Evolutionary conservation across 2,329 filamentous ascomycete species (phyloP).

Genomic region (Periconia macrospinosa): DNA sequence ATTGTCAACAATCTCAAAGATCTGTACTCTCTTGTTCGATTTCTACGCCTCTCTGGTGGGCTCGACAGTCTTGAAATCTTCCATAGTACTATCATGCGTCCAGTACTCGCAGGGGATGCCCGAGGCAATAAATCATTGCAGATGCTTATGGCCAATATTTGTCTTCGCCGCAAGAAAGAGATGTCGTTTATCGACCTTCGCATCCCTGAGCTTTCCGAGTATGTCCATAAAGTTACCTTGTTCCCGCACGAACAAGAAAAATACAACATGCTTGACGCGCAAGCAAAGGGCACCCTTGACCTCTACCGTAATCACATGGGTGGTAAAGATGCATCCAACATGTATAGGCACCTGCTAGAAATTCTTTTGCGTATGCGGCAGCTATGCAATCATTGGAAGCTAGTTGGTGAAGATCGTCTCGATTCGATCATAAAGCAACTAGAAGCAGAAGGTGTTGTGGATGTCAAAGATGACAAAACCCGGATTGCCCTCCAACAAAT

Average conservation of each 20-base stretch:
- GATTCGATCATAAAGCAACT: conserved; percentile 70
- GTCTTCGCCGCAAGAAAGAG: conserved; percentile 79
- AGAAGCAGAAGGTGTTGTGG: conserved; percentile 67
- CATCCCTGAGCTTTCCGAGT: conserved; percentile 76
- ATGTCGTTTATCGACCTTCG: conserved; percentile 86
- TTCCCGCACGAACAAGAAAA: conserved; percentile 72
- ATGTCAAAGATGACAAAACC: conserved; percentile 72
- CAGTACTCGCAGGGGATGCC: conserved; percentile 61
- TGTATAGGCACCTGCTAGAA: conserved; percentile 76
- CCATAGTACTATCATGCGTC: conserved; percentile 70
- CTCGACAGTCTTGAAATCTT: conserved; percentile 74
- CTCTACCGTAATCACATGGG: conserved; percentile 56
- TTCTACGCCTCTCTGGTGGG: conserved; percentile 74
- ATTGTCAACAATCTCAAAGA: conserved; percentile 84
- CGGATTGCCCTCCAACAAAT: conserved; percentile 71
- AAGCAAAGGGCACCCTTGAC: conserved; percentile 73
- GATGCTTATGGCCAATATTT: conserved; percentile 77
- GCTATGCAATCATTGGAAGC: conserved; percentile 85
- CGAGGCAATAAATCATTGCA: conserved; percentile 69
- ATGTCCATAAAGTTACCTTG: conserved; percentile 74
- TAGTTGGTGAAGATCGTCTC: conserved; percentile 72
- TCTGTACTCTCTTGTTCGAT: conserved; percentile 77
- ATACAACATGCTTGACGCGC: conserved; percentile 70
- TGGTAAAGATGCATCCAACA: conserved; percentile 44
- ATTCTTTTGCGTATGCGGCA: conserved; percentile 81